phyloP scores from a whole-genome alignment of 139 green algal species.

The Penium margaritaceum region DNA sequence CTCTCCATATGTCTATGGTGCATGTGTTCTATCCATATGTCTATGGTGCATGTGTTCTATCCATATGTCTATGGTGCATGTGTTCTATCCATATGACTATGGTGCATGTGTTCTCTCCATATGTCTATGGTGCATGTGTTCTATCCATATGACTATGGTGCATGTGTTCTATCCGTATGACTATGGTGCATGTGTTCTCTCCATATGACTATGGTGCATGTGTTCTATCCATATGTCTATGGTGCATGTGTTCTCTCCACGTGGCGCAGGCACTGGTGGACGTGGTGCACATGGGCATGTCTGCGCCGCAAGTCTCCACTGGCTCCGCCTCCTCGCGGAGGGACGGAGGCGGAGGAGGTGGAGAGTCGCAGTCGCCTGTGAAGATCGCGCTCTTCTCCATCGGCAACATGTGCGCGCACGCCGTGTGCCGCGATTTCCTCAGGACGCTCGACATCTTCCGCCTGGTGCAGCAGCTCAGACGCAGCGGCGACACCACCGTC shows the following conservation, averaged over 20 bases:
- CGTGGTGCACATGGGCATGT: not conserved
- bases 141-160: too few species aligned
- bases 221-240: not conserved
- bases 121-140: too few species aligned
- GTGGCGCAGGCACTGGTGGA: not conserved
- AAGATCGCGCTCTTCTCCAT: constrained; percentile 88
- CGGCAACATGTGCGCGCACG: constrained; percentile 77
- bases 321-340: not conserved
- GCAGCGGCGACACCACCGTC: constrained; percentile 46
- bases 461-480: constrained; percentile 46
- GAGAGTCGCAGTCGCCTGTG: constrained; percentile 35
- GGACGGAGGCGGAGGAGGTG: constrained; percentile 34
- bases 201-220: not conserved
- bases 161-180: too few species aligned
- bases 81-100: too few species aligned
- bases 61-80: too few species aligned
- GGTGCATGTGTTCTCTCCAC: too few species aligned
- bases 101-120: too few species aligned
- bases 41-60: too few species aligned
- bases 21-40: not conserved
- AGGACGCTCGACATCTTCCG: constrained; percentile 47
- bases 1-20: not conserved
- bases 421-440: constrained; percentile 49
- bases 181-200: too few species aligned
- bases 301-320: not conserved